Conservation (phyloP, 352 stramenopile genomes). For the Phytopythium kandeliae region DNA sequence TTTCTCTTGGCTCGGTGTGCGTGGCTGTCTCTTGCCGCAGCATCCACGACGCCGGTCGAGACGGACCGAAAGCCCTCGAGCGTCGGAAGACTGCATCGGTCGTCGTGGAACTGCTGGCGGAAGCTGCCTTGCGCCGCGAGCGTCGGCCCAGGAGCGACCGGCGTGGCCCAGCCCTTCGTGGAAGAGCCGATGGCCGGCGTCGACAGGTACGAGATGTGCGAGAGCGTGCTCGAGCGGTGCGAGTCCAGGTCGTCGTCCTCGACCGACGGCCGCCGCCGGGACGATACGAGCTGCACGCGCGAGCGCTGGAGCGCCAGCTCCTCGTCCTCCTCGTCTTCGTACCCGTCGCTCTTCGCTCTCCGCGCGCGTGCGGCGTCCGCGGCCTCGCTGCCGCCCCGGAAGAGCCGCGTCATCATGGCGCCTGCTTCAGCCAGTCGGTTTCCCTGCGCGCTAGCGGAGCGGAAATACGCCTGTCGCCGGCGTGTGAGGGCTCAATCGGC, state of each 20-base stretch:
- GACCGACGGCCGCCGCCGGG: constrained; percentile 28
- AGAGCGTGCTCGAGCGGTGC: constrained; percentile 31
- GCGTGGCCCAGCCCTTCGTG: constrained; percentile 11
- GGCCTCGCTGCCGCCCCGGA: constrained; percentile 1
- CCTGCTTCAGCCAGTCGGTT: neutral
- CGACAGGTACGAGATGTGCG: constrained; percentile 31
- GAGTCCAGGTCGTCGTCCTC: constrained; percentile 22
- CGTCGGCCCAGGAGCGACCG: constrained; percentile 4
- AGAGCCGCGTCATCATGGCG: neutral
- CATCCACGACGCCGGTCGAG: constrained; percentile 4
- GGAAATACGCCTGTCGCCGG: neutral
- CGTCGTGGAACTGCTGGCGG: constrained; percentile 44
- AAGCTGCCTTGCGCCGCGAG: constrained; percentile 34
- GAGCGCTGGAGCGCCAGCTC: constrained; percentile 21
- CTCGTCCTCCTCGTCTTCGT: constrained; percentile 7
- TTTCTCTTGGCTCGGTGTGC: constrained; percentile 3
- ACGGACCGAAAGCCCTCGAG: constrained; percentile 29
- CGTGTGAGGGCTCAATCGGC: neutral
- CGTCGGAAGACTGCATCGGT: constrained; percentile 45
- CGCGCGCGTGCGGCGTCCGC: constrained; percentile 1
- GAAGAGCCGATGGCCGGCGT: constrained; percentile 9
- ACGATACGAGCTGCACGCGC: constrained; percentile 41
- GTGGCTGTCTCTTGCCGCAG: constrained; percentile 2
- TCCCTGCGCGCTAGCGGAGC: neutral
- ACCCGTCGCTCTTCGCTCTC: constrained; percentile 2